Evolutionary conservation across 768 basidiomycete genomes (phyloP).

Genomic region (Rickenella mellea): DNA sequence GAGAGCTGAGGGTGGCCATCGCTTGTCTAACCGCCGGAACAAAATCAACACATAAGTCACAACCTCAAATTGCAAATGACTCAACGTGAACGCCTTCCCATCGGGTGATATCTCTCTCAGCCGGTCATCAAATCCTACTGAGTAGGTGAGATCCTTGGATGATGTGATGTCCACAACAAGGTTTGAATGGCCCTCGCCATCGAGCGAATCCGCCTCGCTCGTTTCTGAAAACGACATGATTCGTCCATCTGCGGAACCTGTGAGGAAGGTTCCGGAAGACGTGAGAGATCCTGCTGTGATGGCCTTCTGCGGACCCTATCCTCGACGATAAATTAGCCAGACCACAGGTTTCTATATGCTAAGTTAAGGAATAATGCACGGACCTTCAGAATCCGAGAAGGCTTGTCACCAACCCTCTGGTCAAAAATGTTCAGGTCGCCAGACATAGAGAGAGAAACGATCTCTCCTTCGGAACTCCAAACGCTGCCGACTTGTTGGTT

Average conservation of each 20-base stretch:
- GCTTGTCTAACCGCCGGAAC: background rate
- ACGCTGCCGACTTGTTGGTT: constrained; percentile 84
- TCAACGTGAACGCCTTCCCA: constrained; percentile 42
- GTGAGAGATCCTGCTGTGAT: constrained; percentile 53
- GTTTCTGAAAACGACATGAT: constrained; percentile 51
- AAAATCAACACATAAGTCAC: background rate
- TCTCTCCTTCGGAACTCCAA: constrained; percentile 63
- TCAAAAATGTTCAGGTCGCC: constrained; percentile 83
- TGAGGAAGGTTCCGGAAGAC: constrained; percentile 56
- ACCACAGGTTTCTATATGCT: background rate
- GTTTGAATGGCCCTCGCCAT: constrained; percentile 62
- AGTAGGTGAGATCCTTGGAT: constrained; percentile 43
- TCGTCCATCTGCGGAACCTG: constrained; percentile 76
- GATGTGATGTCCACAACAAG: constrained; percentile 55
- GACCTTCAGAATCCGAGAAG: constrained; percentile 54
- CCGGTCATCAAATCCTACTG: constrained; percentile 74
- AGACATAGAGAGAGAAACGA: constrained; percentile 77
- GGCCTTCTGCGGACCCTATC: constrained; percentile 71
- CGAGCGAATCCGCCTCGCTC: constrained; percentile 35
- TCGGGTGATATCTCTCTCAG: constrained; percentile 53
- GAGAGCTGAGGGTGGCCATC: constrained; percentile 25
- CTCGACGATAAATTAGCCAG: background rate
- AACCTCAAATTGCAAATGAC: background rate
- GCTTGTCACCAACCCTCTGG: constrained; percentile 51
- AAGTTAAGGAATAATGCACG: constrained; percentile 10